A percentile compares a stretch with the other conserved stretches of the same genome.
Evolutionary conservation across 345 rosid species (phyloP).

Genomic region (Pseudoturritis turrita): DNA sequence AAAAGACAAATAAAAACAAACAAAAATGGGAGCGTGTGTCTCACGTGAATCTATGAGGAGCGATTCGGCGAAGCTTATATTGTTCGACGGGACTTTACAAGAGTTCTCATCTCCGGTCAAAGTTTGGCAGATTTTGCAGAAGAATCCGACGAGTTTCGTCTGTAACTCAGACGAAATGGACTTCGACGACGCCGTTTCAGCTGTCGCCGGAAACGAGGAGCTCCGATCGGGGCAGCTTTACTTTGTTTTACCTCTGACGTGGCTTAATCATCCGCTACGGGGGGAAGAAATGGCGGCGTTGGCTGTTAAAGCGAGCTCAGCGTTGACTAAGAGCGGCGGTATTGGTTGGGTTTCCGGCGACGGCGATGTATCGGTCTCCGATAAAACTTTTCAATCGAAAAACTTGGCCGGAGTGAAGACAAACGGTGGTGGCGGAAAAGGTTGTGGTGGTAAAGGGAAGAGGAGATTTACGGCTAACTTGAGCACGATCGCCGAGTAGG

Average conservation of each 20-base stretch:
- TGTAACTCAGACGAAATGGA: constrained; percentile 99
- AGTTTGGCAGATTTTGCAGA: constrained; percentile 65
- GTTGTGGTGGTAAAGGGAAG: constrained; percentile 34
- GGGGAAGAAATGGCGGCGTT: constrained; percentile 95
- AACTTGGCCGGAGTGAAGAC: constrained; percentile 2
- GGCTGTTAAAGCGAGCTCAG: constrained; percentile 94
- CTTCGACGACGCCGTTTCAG: constrained; percentile 67
- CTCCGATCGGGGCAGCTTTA: constrained; percentile 86
- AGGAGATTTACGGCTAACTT: constrained; percentile 49
- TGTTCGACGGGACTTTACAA: constrained; percentile 66
- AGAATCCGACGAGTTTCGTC: constrained; percentile 57
- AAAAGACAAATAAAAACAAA: too few species aligned
- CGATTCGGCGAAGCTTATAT: constrained; percentile 66
- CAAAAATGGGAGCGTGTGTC: constrained; percentile 81
- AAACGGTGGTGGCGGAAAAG: constrained; percentile 17
- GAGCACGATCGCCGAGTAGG: constrained; percentile 72
- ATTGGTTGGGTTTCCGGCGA: constrained; percentile 15
- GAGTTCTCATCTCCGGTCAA: constrained; percentile 78
- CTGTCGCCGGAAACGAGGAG: constrained; percentile 66
- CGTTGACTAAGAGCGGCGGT: constrained; percentile 40
- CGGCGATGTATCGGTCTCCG: neutral
- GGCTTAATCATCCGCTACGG: constrained; percentile 59
- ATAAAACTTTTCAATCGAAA: neutral
- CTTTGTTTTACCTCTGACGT: constrained; percentile 67
- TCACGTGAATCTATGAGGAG: constrained; percentile 61